These are phyloP conservation scores for Meyerozyma athensensis DNA, from an alignment of 1,139 yeast genomes.

Conservation along the genomic window DNA sequence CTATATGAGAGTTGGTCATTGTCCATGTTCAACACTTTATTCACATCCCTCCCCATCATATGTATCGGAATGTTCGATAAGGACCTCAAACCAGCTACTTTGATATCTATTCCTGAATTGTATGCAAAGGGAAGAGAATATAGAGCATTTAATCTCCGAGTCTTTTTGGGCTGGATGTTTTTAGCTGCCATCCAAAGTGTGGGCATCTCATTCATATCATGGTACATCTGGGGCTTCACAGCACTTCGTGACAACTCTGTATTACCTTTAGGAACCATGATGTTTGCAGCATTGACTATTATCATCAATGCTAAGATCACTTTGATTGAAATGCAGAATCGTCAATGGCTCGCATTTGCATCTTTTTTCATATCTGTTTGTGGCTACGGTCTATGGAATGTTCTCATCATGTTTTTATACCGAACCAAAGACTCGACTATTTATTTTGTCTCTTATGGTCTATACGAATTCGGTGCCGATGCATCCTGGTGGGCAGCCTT, in stretches of 20 bases:
- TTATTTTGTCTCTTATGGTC: slow-evolving; percentile 68
- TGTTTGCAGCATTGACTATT: slow-evolving; percentile 67
- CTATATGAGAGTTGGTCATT: slow-evolving; percentile 94
- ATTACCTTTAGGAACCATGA: slow-evolving; percentile 74
- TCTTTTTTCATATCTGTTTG: slow-evolving; percentile 71
- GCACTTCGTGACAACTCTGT: slow-evolving; percentile 69
- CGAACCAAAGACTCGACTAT: slow-evolving; percentile 54
- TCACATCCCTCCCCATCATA: slow-evolving; percentile 87
- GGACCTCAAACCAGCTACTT: slow-evolving; percentile 82
- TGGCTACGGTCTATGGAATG: slow-evolving; percentile 88
- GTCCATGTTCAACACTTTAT: slow-evolving; percentile 93
- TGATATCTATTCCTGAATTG: slow-evolving; percentile 87
- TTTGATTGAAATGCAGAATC: slow-evolving; percentile 77
- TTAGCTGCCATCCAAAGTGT: slow-evolving; percentile 73
- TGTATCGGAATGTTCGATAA: slow-evolving; percentile 95
- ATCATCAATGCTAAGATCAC: slow-evolving; percentile 77
- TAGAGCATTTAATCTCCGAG: slow-evolving; percentile 64
- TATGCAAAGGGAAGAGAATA: slow-evolving; percentile 74
- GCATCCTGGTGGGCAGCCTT: slow-evolving; percentile 82
- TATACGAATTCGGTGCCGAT: slow-evolving; percentile 74
- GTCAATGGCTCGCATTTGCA: slow-evolving; percentile 67
- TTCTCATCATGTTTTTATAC: slow-evolving; percentile 67
- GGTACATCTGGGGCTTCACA: slow-evolving; percentile 63
- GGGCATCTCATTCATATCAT: slow-evolving; percentile 62
- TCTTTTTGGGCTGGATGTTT: slow-evolving; percentile 76